Evolutionary conservation across 306 rosid genomes (phyloP).

Genomic region (Lupinus albus): DNA sequence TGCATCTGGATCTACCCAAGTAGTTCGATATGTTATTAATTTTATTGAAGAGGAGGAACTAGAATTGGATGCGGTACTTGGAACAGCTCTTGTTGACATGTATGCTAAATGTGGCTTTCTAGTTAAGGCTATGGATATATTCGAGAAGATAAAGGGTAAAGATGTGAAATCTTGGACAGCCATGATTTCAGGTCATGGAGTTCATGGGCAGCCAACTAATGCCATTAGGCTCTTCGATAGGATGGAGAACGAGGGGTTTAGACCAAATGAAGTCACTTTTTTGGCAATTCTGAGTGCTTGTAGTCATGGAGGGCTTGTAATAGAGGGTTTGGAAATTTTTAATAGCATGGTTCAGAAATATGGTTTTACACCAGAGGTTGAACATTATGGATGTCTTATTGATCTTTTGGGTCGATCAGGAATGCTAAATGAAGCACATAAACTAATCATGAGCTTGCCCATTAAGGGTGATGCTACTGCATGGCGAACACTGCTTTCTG

Average conservation of each 20-base stretch:
- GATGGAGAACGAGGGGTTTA: conserved; percentile 63
- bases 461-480: conserved; percentile 60
- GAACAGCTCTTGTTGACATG: conserved; percentile 71
- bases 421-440: conserved; percentile 67
- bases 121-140: conserved; percentile 57
- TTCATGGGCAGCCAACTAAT: conserved; percentile 60
- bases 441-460: conserved; percentile 61
- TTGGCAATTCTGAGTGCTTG: conserved; percentile 65
- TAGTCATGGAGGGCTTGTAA: conserved; percentile 74
- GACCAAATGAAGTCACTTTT: conserved; percentile 66
- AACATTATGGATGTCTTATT: conserved; percentile 72
- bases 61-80: conserved; percentile 62
- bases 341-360: conserved; percentile 59
- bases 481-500: conserved; percentile 74
- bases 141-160: conserved; percentile 57
- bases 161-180: conserved; percentile 80
- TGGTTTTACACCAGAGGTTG: conserved; percentile 56
- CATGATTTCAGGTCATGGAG: conserved; percentile 68
- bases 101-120: conserved; percentile 73
- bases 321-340: conserved; percentile 58
- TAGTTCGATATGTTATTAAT: conserved; percentile 44
- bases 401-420: conserved; percentile 84
- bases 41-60: conserved; percentile 57
- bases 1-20: conserved; percentile 50
- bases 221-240: conserved; percentile 53